Conservation (phyloP, 352 stramenopile genomes). For the Phytophthora brassicae region DNA sequence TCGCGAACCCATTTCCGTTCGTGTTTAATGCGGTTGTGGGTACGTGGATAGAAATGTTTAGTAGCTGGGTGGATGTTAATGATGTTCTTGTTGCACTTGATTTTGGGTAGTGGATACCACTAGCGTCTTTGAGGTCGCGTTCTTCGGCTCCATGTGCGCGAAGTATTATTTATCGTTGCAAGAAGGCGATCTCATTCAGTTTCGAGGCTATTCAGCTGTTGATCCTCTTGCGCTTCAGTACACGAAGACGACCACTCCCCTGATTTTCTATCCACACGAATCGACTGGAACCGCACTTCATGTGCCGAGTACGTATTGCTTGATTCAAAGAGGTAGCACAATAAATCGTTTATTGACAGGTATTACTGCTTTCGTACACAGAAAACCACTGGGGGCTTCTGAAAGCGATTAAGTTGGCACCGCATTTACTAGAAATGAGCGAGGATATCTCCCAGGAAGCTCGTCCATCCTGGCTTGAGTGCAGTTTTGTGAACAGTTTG, state of each 20-base stretch:
- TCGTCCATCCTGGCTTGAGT: constrained; percentile 45
- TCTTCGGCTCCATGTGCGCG: constrained; percentile 67
- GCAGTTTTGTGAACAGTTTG: constrained; percentile 42
- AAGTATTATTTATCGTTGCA: constrained; percentile 53
- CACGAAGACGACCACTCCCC: constrained; percentile 7
- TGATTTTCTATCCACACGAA: constrained; percentile 40
- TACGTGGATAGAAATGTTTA: constrained; percentile 17
- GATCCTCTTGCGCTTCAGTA: constrained; percentile 14
- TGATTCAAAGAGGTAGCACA: neutral
- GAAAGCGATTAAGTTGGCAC: constrained; percentile 32
- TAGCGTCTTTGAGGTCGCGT: constrained; percentile 53
- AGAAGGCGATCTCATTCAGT: constrained; percentile 64
- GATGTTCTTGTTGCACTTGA: too few relatives aligned
- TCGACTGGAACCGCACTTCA: constrained; percentile 37
- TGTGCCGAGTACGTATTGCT: constrained; percentile 34
- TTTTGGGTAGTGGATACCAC: constrained; percentile 39
- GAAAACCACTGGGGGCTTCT: constrained; percentile 65
- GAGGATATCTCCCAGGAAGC: constrained; percentile 2
- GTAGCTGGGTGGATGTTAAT: neutral
- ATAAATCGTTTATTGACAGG: neutral
- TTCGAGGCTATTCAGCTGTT: constrained; percentile 43
- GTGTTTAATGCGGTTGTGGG: constrained; percentile 64
- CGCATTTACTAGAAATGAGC: constrained; percentile 12
- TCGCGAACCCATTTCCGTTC: constrained; percentile 62
- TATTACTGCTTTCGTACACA: constrained; percentile 15